Base-by-base conservation (phyloP, 148 eudicot genomes). In the Rhododendron griersonianum region DNA sequence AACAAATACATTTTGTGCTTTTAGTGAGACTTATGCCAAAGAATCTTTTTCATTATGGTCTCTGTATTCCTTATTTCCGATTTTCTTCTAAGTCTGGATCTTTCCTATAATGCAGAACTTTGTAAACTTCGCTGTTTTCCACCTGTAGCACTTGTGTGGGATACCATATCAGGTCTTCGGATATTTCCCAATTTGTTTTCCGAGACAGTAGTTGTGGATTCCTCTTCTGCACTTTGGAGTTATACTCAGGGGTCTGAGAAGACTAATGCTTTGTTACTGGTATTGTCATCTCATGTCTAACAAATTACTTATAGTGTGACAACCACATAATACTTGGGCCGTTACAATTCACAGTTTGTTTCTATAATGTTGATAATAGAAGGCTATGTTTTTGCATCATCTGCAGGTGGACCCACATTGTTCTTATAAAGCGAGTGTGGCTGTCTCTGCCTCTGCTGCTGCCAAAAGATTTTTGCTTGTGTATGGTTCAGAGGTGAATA, bases 51-150 rank as follows among this genome's bases (percentile, higher is more conserved):
- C 18, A 10, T 21, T 55, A 37, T 57, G 28, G 7, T 81, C 71
- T 80, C 63, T 80, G 39, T 8, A 51, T 50, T 51, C 59, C 63
- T 16, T 61, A 11, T 55, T 81, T 61, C 7, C n/a, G 33, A 7
- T 85, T 37, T 65, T 73, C 55, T 84, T 69, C 78, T 85, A 21
- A 75, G 25, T 45, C 45, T 14, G 41, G 23, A 57, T 84, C 35
- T 30, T 81, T 82, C 33, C 85, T 84, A 11, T 63, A 63, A 69
- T 91, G 89, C 89, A 97, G 99, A 90, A 84, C 93, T 97, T 81
- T 97, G 99, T 90, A 95, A 93, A 92, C 89, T 93, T 84, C 95
- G 99, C 76, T 97, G 99, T 91, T 97, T 97, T 85, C 99, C 99
- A 84, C 96, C 99, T 84, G 98, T 94, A 41, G 98, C 98, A 78